These are phyloP conservation scores for Candida hispaniensis DNA, from an alignment of 805 yeast genomes.

Conservation along the genomic window DNA sequence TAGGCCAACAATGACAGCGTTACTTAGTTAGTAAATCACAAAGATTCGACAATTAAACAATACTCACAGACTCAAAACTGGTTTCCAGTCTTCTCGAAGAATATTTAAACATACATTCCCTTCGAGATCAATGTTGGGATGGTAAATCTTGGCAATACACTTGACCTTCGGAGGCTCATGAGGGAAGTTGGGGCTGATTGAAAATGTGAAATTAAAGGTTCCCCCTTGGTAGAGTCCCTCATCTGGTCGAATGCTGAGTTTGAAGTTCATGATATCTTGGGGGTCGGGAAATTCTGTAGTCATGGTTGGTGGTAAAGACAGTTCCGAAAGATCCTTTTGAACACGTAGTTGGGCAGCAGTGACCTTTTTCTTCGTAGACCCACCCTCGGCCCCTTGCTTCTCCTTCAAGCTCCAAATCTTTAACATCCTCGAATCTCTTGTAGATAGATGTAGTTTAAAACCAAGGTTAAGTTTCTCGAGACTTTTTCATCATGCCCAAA, in stretches of 20 bases:
- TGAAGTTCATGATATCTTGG: slow-evolving; percentile 50
- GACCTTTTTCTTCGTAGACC: slow-evolving; percentile 28
- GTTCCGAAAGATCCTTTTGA: slow-evolving; percentile 62
- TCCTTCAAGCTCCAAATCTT: slow-evolving; percentile 51
- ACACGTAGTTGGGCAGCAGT: slow-evolving; percentile 64
- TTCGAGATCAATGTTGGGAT: slow-evolving; percentile 83
- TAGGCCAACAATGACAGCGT: slow-evolving; percentile 72
- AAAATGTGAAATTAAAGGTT: slow-evolving; percentile 54
- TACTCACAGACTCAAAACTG: slow-evolving; percentile 57
- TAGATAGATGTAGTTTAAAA: too few species aligned
- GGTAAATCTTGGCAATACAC: slow-evolving; percentile 65
- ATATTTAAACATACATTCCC: slow-evolving; percentile 91
- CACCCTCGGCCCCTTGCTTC: slow-evolving; percentile 40
- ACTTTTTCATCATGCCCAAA: too few species aligned
- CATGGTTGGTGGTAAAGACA: slow-evolving; percentile 51
- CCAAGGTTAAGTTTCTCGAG: too few species aligned
- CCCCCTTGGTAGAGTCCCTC: slow-evolving; percentile 70
- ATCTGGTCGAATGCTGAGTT: slow-evolving; percentile 48
- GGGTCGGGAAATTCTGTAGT: slow-evolving; percentile 41
- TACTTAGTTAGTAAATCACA: slow-evolving; percentile 25
- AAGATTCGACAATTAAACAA: background rate
- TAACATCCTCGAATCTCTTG: slow-evolving; percentile 29
- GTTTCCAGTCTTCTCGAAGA: slow-evolving; percentile 92
- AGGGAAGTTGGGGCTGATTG: slow-evolving; percentile 65
- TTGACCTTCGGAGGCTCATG: slow-evolving; percentile 85